Evolutionary conservation across 2,329 filamentous ascomycete species (phyloP).

Genomic region (Huntiella omanensis): DNA sequence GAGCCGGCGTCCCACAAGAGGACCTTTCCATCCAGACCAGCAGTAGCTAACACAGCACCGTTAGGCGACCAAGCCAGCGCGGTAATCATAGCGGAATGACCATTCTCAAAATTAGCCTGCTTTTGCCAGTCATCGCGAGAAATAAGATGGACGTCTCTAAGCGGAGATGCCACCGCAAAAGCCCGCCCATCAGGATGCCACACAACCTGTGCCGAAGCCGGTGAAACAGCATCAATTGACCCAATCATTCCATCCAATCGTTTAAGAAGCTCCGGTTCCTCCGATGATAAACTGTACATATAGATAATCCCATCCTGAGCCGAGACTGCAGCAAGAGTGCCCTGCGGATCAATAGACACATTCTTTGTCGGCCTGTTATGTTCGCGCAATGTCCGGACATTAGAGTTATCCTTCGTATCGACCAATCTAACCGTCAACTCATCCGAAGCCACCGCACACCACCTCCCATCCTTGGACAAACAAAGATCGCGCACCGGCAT

Average conservation of each 20-base stretch:
- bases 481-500: constrained; percentile 74
- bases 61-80: constrained; percentile 88
- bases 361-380: constrained; percentile 82
- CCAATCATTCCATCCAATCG: constrained; percentile 77
- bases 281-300: constrained; percentile 63
- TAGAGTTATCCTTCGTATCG: constrained; percentile 56
- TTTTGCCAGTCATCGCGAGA: constrained; percentile 82
- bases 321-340: constrained; percentile 57
- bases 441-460: constrained; percentile 93
- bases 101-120: constrained; percentile 59
- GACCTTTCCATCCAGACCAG: constrained; percentile 49
- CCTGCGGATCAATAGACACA: constrained; percentile 68
- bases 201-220: constrained; percentile 44
- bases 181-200: constrained; percentile 94
- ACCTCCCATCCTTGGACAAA: constrained; percentile 61
- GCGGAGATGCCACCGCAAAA: constrained; percentile 69
- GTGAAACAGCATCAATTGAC: constrained; percentile 48
- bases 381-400: constrained; percentile 61
- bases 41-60: constrained; percentile 63
- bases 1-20: constrained; percentile 79
- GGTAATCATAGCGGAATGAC: constrained; percentile 70
- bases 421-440: constrained; percentile 85
- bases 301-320: constrained; percentile 82
- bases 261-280: constrained; percentile 62
- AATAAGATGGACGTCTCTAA: constrained; percentile 66